Conservation (phyloP, 257 asterid genomes). For the Nicotiana noctiflora region DNA sequence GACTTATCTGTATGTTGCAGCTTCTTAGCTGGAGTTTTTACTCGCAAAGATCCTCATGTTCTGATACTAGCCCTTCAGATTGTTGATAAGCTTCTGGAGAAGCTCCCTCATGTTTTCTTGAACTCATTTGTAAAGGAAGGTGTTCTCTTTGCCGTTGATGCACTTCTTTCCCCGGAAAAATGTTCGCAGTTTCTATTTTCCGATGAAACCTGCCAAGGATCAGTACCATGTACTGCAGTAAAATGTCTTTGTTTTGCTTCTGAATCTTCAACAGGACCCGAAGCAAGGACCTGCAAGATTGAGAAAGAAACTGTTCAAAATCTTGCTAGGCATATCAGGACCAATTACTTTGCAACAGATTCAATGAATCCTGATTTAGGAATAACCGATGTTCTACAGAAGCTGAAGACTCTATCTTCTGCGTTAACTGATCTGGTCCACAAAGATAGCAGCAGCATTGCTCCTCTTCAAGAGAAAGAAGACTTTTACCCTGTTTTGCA, state of each 20-base stretch:
- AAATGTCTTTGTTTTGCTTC: constrained; percentile 73
- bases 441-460: constrained; percentile 20
- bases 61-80: constrained; percentile 66
- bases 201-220: constrained; percentile 23
- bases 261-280: constrained; percentile 35
- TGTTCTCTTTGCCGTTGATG: constrained; percentile 61
- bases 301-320: constrained; percentile 47
- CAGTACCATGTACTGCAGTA: constrained; percentile 29
- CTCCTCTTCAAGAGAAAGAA: constrained; percentile 48
- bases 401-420: constrained; percentile 55
- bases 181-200: constrained; percentile 42
- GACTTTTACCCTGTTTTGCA: constrained; percentile 41
- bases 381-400: constrained; percentile 60
- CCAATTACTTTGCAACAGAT: constrained; percentile 51
- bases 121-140: constrained; percentile 85
- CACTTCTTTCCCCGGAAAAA: constrained; percentile 50
- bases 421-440: constrained; percentile 37
- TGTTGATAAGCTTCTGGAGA: constrained; percentile 61
- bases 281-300: constrained; percentile 52
- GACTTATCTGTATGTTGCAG: constrained; percentile 31
- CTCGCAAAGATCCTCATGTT: constrained; percentile 80
- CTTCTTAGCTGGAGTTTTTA: constrained; percentile 89
- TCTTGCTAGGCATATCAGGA: constrained; percentile 70
- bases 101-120: constrained; percentile 61
- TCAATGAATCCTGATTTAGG: constrained; percentile 60